These are phyloP conservation scores for Talaromyces verruculosus DNA, from an alignment of 2,329 filamentous ascomycete species.

Conservation along the genomic window DNA sequence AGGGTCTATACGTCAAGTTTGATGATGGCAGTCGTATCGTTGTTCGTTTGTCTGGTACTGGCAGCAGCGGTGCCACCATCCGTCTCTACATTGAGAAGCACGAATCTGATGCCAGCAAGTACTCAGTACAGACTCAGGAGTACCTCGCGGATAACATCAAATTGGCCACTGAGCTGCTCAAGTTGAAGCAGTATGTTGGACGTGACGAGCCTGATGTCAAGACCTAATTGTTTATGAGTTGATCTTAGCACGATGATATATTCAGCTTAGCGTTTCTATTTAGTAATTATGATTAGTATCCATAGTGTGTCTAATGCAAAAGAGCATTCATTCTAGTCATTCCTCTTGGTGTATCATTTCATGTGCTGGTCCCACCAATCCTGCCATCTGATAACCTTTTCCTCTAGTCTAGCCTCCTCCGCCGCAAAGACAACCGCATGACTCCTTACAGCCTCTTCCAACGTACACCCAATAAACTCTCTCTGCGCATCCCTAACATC, in stretches of 20 bases:
- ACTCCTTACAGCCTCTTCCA: slow-evolving; percentile 84
- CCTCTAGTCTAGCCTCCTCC: slow-evolving; percentile 73
- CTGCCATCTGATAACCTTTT: slow-evolving; percentile 71
- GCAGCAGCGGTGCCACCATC: slow-evolving; percentile 92
- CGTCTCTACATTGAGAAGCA: slow-evolving; percentile 97
- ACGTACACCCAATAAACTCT: slow-evolving; percentile 72
- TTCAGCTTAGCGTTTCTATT: slow-evolving; percentile 5
- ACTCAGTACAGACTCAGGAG: slow-evolving; percentile 69
- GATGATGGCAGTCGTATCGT: slow-evolving; percentile 93
- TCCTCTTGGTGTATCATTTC: neutral
- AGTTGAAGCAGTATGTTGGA: slow-evolving; percentile 91
- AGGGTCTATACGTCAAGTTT: slow-evolving; percentile 93
- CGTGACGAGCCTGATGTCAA: slow-evolving; percentile 93
- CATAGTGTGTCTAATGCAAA: neutral
- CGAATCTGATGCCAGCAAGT: slow-evolving; percentile 72
- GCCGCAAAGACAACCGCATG: slow-evolving; percentile 94
- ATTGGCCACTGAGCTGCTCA: slow-evolving; percentile 79
- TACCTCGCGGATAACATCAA: slow-evolving; percentile 89
- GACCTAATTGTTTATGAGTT: slow-evolving; percentile 61
- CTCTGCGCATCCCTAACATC: slow-evolving; percentile 69
- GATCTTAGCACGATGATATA: slow-evolving; percentile 6
- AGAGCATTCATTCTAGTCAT: neutral
- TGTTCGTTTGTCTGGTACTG: slow-evolving; percentile 90
- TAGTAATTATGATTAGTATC: slow-evolving; percentile 10
- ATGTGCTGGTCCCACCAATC: slow-evolving; percentile 70